These are phyloP conservation scores for Stellera chamaejasme DNA, from an alignment of 345 rosid genomes.

Conservation along the genomic window DNA sequence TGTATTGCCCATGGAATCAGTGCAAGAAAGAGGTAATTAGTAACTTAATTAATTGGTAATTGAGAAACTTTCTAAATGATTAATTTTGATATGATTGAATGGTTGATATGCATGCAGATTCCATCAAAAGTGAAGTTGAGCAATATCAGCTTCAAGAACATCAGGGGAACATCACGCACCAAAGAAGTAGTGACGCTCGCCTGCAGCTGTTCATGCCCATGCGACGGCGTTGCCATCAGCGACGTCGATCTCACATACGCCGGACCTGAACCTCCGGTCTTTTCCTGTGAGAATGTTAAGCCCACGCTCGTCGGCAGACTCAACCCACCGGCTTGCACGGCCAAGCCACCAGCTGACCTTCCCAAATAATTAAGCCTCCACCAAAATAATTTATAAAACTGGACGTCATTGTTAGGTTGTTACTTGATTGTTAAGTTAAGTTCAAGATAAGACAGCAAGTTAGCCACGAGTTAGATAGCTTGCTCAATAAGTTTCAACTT, in stretches of 20 bases:
- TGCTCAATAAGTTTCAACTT: too few species aligned
- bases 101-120: background rate
- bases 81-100: background rate
- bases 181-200: constrained; percentile 29
- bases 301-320: constrained; percentile 24
- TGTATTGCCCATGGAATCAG: constrained; percentile 29
- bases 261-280: constrained; percentile 26
- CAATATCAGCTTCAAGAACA: constrained; percentile 37
- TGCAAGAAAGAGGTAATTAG: constrained; percentile 30
- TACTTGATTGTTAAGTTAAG: too few species aligned
- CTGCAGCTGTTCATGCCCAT: constrained; percentile 42
- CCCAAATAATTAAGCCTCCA: background rate
- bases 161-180: constrained; percentile 40
- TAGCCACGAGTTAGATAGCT: too few species aligned
- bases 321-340: constrained; percentile 24
- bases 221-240: constrained; percentile 28
- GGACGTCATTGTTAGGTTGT: too few species aligned
- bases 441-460: too few species aligned
- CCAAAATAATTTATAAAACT: too few species aligned
- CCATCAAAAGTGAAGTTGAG: constrained; percentile 37
- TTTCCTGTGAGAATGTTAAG: constrained; percentile 31
- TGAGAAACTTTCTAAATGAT: background rate
- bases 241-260: constrained; percentile 29
- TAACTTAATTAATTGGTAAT: background rate
- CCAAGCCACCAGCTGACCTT: background rate